A percentile compares a stretch with the other conserved stretches of the same genome.
Evolutionary conservation across 345 rosid species (phyloP).

Genomic region (Lepidium didymum): DNA sequence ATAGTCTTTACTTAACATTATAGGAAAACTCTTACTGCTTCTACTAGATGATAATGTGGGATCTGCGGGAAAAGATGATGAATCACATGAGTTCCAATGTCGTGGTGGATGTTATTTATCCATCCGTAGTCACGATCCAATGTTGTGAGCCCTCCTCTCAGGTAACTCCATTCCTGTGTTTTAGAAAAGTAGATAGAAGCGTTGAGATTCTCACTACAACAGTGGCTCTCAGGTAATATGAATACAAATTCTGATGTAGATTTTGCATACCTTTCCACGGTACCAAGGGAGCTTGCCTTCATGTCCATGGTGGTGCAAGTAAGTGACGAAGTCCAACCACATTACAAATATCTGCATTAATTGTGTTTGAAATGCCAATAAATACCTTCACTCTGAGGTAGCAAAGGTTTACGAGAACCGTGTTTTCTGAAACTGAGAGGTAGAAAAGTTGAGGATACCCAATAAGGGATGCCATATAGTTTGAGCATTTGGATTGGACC

Average conservation of each 20-base stretch:
- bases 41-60: conserved; percentile 85
- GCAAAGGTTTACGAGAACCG: not conserved
- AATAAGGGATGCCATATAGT: conserved; percentile 59
- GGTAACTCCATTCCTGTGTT: conserved; percentile 78
- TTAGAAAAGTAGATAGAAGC: not conserved
- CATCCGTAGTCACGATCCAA: conserved; percentile 76
- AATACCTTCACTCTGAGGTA: not conserved
- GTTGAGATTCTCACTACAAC: not conserved
- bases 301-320: conserved; percentile 85
- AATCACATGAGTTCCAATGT: conserved; percentile 87
- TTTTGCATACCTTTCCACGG: conserved; percentile 49
- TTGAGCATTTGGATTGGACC: conserved; percentile 56
- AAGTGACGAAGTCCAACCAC: conserved; percentile 81
- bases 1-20: conserved; percentile 28
- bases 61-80: conserved; percentile 95
- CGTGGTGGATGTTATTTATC: conserved; percentile 85
- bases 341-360: conserved; percentile 43
- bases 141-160: conserved; percentile 88
- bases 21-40: conserved; percentile 74
- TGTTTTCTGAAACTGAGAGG: not conserved
- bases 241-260: not conserved
- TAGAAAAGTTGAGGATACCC: conserved; percentile 23
- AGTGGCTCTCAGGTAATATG: not conserved
- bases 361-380: not conserved
- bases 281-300: conserved; percentile 87